Base-by-base conservation (phyloP, 768 basidiomycete genomes). In the Leucogyrophana mollusca region DNA sequence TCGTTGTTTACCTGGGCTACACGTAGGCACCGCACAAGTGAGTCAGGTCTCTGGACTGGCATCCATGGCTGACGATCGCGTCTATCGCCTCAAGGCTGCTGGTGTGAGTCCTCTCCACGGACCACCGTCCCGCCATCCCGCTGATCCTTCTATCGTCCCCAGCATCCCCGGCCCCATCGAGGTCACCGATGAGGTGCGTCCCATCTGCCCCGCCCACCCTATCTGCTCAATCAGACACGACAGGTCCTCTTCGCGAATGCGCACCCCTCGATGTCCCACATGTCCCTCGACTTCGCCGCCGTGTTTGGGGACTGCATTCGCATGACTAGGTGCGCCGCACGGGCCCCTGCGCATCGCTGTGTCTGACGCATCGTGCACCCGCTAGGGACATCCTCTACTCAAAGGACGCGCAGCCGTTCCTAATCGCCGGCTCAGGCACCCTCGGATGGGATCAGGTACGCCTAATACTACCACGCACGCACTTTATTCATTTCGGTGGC, bases 341-440 rank as follows among this genome's bases (percentile, higher is more conserved):
- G 17, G n/a, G 40, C 16, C 42, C 14, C 33, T 23, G 32, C 30
- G 18, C 33, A n/a, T 37, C 27, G 43, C 23, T 13, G 13, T 13
- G 6, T 34, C 20, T 41, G 40, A 16, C n/a, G n/a, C n/a, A n/a
- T 32, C 33, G 27, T 46, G 23, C 42, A 5, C n/a, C 20, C 53
- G 30, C 34, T 52, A 86, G 89, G 51, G 72, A 89, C 45, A 83
- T 97, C 6, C 68, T 98, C 17, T 84, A 82, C 61, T 86, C 95
- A 23, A 77, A 81, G 45, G 70, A 74, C 18, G 89, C 78, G 0
- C 96, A 98, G 60, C 91, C 93, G 0, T 93, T 99, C 75, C 69
- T 99, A 57, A 87, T 98, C 51, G 85, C 94, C 21, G 96, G 96
- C 2, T 90, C 86, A 45, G 96, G 96, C 13, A 98, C 96, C 2